Conservation (phyloP, 305 asterid genomes). For the Fraxinus latifolia region DNA sequence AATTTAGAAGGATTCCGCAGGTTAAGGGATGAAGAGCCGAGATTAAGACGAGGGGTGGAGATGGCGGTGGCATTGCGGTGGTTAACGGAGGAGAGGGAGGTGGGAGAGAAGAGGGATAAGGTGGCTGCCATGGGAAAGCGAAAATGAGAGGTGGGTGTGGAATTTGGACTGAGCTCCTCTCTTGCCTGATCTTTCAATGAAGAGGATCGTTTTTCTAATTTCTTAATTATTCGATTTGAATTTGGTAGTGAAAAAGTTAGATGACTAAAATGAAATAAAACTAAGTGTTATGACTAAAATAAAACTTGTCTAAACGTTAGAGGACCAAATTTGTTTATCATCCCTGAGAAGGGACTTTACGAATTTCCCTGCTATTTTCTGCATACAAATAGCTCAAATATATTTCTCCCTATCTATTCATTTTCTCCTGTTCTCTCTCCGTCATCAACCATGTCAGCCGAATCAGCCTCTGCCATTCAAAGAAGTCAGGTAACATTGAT, state of each 20-base stretch:
- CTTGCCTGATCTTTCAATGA: neutral
- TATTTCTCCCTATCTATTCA: neutral
- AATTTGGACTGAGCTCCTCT: neutral
- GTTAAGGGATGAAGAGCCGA: conserved; percentile 18
- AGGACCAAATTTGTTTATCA: neutral
- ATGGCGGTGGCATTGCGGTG: conserved; percentile 25
- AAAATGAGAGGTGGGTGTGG: conserved; percentile 13
- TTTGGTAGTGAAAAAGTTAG: neutral
- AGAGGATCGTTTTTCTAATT: neutral
- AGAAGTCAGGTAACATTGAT: conserved; percentile 49
- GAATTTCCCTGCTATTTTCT: neutral
- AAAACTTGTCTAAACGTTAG: neutral
- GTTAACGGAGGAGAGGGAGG: conserved; percentile 30
- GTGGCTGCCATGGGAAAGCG: conserved; percentile 44
- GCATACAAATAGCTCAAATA: neutral
- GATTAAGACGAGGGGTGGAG: conserved; percentile 17
- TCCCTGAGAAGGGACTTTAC: neutral
- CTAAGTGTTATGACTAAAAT: neutral
- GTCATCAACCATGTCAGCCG: conserved; percentile 56
- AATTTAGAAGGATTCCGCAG: conserved; percentile 28
- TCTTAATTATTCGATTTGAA: neutral
- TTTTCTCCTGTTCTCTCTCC: conserved; percentile 7
- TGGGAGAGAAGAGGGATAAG: conserved; percentile 37
- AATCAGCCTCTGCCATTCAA: conserved; percentile 55
- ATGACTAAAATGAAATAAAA: neutral